Evolutionary conservation across 2,329 filamentous ascomycete species (phyloP).

Genomic region (Alternaria sp.): DNA sequence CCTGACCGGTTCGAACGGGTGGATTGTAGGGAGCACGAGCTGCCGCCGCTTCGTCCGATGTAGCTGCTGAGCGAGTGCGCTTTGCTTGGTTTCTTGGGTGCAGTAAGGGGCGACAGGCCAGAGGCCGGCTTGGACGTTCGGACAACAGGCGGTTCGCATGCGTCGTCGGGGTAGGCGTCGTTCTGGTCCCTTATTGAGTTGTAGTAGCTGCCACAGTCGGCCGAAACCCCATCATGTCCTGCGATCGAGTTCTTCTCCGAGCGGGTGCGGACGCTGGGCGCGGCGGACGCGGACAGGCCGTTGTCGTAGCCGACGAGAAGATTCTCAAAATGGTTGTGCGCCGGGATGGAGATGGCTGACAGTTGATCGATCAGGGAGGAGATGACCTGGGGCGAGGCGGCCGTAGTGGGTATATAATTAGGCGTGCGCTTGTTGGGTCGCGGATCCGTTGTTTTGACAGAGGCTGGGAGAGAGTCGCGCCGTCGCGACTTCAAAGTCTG

Average conservation of each 20-base stretch:
- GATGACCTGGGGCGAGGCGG: conserved; percentile 72
- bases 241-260: conserved; percentile 34
- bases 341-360: conserved; percentile 68
- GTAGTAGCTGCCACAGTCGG: conserved; percentile 75
- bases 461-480: conserved; percentile 40
- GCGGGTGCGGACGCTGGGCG: conserved; percentile 35
- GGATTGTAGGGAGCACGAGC: conserved; percentile 50
- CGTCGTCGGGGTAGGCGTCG: conserved; percentile 63
- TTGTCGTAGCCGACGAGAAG: conserved; percentile 44
- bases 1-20: conserved; percentile 46
- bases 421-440: conserved; percentile 41
- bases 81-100: conserved; percentile 58
- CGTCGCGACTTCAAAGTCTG: conserved; percentile 40
- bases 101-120: conserved; percentile 75
- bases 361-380: conserved; percentile 69
- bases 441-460: conserved; percentile 27
- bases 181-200: conserved; percentile 60
- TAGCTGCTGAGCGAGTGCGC: conserved; percentile 65
- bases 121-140: conserved; percentile 83
- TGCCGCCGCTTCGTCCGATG: conserved; percentile 56
- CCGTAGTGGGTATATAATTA: conserved; percentile 49
- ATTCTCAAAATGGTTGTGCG: conserved; percentile 74
- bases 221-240: conserved; percentile 63
- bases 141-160: conserved; percentile 73
- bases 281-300: conserved; percentile 41